Evolutionary conservation across 176 grass and related monocot species (phyloP).

Genomic region (Cenchrus purpureus): DNA sequence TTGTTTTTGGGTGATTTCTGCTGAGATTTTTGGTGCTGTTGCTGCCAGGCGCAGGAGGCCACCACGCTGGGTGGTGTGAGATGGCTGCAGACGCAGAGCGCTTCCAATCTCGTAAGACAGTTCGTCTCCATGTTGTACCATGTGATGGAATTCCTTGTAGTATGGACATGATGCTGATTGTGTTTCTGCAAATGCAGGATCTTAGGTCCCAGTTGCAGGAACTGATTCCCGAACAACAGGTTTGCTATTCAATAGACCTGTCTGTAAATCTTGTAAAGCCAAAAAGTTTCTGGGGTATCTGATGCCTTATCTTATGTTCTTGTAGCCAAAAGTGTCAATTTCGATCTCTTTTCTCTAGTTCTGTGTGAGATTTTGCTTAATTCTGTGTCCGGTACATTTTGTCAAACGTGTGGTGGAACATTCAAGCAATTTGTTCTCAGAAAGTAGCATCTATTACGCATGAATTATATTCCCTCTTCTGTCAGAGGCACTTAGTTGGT

Average conservation of each 20-base stretch:
- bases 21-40: slow-evolving; percentile 6
- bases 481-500: background rate
- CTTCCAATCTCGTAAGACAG: slow-evolving; percentile 73
- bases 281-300: slow-evolving; percentile 20
- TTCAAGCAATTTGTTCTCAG: background rate
- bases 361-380: slow-evolving; percentile 20
- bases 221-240: slow-evolving; percentile 98
- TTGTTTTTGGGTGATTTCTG: background rate
- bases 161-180: slow-evolving; percentile 5
- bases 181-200: slow-evolving; percentile 74
- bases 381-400: background rate
- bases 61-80: slow-evolving; percentile 81
- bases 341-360: background rate
- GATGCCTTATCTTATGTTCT: slow-evolving; percentile 23
- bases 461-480: background rate
- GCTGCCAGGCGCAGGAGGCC: slow-evolving; percentile 66
- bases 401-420: background rate
- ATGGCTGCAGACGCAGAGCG: slow-evolving; percentile 93
- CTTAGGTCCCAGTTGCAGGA: slow-evolving; percentile 91
- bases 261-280: slow-evolving; percentile 24
- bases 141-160: background rate
- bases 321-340: background rate
- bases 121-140: background rate
- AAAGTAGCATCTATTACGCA: background rate
- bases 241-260: slow-evolving; percentile 17